Evolutionary conservation across 345 rosid genomes (phyloP), one percentile per base, ranked within the genome.

Genomic region (Cochlearia excelsa): DNA sequence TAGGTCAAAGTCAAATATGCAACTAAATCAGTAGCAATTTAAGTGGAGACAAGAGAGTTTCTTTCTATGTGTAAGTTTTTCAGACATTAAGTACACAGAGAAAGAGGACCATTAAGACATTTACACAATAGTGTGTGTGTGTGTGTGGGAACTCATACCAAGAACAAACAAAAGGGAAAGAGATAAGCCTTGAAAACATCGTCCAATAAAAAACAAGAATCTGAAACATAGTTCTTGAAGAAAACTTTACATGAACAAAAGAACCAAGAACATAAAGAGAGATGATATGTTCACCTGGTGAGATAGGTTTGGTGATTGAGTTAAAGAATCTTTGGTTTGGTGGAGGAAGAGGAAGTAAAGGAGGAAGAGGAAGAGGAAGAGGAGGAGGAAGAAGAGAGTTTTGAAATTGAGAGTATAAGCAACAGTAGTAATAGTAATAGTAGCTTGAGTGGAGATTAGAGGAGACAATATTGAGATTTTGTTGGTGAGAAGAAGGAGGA

Each of bases 341-440:
- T 43, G 42, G 57, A 62, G 46, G 85, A 41, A 78, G 75, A 54
- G 86, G 87, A 46, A 79, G 63, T 1, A 16, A 16, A 16, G 41
- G 6, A 28, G 78, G 75, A 68, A 84, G 80, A 72, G 84, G 90
- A 4, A 57, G 74, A 44, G 84, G 97, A 59, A 78, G 90, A 69
- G 78, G 80, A 8, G 83, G 95, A 75, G 64, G 76, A 66, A 74
- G 71, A 10, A 77, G 78, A 68, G 79, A 70, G 72, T 79, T 79
- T 58, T 76, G 77, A 8, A 84, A 76, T 76, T 81, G 82, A 44
- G 83, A 90, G 68, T 79, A 69, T 64, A 80, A 66, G 49, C 76
- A 84, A 43, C 63, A 79, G 48, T 76, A 80, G 53, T 70, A 71
- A 59, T 79, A 79, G 43, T 77, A 80, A 46, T 64, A 59, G 62